Evolutionary conservation across 768 basidiomycete species (phyloP).

Genomic region (Crucibulum laeve): DNA sequence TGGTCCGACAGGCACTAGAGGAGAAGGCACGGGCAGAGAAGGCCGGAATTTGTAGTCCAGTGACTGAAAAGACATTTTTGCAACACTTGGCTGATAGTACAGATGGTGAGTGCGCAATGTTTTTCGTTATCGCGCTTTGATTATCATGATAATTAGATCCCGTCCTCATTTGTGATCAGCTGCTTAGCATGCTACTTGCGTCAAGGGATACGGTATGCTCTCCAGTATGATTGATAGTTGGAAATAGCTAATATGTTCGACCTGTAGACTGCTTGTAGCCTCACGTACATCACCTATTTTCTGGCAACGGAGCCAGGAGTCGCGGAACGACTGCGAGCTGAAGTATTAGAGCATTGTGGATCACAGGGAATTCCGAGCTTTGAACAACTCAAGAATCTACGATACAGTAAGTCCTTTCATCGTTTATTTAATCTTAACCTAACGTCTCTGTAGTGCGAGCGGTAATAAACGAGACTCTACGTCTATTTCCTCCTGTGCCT

Average conservation of each 20-base stretch:
- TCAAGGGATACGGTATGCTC: slow-evolving; percentile 68
- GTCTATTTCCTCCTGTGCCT: slow-evolving; percentile 78
- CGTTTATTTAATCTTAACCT: background rate
- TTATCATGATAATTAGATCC: slow-evolving; percentile 38
- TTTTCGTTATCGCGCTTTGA: background rate
- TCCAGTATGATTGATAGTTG: background rate
- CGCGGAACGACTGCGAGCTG: slow-evolving; percentile 45
- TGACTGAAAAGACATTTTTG: slow-evolving; percentile 58
- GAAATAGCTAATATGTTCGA: background rate
- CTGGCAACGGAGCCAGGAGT: slow-evolving; percentile 63
- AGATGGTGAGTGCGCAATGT: slow-evolving; percentile 37
- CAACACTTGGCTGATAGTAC: slow-evolving; percentile 66
- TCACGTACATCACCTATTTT: slow-evolving; percentile 70
- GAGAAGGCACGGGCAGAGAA: slow-evolving; percentile 34
- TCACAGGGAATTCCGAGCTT: slow-evolving; percentile 42
- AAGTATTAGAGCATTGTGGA: slow-evolving; percentile 57
- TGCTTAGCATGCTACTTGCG: slow-evolving; percentile 74
- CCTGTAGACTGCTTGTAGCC: slow-evolving; percentile 57
- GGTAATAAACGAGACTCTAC: slow-evolving; percentile 74
- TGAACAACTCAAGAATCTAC: slow-evolving; percentile 53
- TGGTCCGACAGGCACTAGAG: slow-evolving; percentile 50
- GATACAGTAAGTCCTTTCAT: slow-evolving; percentile 46
- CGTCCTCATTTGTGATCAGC: slow-evolving; percentile 67
- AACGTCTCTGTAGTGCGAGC: slow-evolving; percentile 51
- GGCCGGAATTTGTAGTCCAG: slow-evolving; percentile 29